A percentile compares a stretch with the other conserved stretches of the same genome.
phyloP scores from a whole-genome alignment of 192 early-diverging fungal genomes.

The Linnemannia hyalina region DNA sequence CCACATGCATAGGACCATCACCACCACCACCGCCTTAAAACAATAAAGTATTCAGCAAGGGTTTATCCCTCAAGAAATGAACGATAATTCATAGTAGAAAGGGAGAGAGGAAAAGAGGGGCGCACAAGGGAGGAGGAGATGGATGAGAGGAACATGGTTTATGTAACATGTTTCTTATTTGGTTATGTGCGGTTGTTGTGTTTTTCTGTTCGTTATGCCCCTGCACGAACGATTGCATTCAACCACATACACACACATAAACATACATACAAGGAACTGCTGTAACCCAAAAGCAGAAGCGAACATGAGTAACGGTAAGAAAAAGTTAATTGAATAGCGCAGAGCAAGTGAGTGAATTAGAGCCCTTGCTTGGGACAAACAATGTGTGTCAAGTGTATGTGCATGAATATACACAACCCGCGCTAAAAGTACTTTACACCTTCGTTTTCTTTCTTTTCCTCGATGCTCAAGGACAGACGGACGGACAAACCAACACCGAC shows the following conservation, averaged over 20 bases:
- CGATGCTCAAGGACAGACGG: background rate
- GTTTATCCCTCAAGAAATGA: background rate
- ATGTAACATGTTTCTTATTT: background rate
- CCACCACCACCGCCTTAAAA: too few species aligned
- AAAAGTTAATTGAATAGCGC: background rate
- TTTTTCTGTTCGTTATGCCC: background rate
- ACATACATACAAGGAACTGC: too few species aligned
- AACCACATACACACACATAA: too few species aligned
- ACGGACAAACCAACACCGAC: background rate
- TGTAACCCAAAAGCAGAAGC: too few species aligned
- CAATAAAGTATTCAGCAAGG: background rate
- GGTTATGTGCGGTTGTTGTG: background rate
- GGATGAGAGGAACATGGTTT: background rate
- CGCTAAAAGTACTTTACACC: background rate
- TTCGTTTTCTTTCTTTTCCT: background rate
- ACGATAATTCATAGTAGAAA: background rate
- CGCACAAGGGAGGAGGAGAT: background rate
- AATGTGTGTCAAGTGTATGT: background rate
- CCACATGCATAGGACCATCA: too few species aligned
- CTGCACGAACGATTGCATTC: too few species aligned
- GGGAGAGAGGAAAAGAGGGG: background rate
- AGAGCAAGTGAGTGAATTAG: background rate
- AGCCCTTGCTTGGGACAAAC: background rate
- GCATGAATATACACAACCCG: background rate
- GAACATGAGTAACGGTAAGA: background rate